A percentile compares a stretch with the other conserved stretches of the same genome.
Evolutionary conservation across 345 rosid species (phyloP).

Genomic region (Eucalyptus pumila): DNA sequence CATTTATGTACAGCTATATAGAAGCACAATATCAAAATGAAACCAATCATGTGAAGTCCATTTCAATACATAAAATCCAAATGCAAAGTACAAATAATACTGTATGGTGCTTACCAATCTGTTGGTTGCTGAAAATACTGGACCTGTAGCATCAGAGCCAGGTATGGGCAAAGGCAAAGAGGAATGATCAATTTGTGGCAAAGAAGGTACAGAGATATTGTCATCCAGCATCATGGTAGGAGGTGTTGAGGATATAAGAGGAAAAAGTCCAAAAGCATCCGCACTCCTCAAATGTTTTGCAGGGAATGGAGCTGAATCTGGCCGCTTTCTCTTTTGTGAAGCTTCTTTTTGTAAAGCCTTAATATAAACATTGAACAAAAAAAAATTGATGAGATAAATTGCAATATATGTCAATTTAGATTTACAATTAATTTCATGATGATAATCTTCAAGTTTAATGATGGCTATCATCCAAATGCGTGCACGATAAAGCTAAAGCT

Average conservation of each 20-base stretch:
- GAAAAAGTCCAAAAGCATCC: slow-evolving; percentile 37
- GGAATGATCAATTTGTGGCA: slow-evolving; percentile 31
- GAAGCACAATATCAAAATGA: not conserved
- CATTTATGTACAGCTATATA: not conserved
- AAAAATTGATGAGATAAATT: not conserved
- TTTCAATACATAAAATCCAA: not conserved
- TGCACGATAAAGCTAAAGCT: not conserved
- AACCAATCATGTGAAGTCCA: not conserved
- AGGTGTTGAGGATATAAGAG: slow-evolving; percentile 47
- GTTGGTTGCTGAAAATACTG: slow-evolving; percentile 36
- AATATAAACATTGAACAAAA: not conserved
- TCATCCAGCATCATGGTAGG: slow-evolving; percentile 48
- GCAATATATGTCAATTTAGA: not conserved
- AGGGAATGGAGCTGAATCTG: slow-evolving; percentile 42
- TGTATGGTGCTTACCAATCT: slow-evolving; percentile 17
- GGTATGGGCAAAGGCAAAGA: slow-evolving; percentile 37
- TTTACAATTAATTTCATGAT: not conserved
- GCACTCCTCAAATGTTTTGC: slow-evolving; percentile 45
- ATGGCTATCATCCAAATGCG: not conserved
- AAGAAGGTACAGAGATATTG: slow-evolving; percentile 9
- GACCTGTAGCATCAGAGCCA: slow-evolving; percentile 40
- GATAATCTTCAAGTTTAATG: not conserved
- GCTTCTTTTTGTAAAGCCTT: slow-evolving; percentile 40
- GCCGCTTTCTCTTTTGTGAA: slow-evolving; percentile 38
- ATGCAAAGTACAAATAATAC: not conserved